Evolutionary conservation across 805 yeast species (phyloP).

Genomic region (Metschnikowia amazonensis): DNA sequence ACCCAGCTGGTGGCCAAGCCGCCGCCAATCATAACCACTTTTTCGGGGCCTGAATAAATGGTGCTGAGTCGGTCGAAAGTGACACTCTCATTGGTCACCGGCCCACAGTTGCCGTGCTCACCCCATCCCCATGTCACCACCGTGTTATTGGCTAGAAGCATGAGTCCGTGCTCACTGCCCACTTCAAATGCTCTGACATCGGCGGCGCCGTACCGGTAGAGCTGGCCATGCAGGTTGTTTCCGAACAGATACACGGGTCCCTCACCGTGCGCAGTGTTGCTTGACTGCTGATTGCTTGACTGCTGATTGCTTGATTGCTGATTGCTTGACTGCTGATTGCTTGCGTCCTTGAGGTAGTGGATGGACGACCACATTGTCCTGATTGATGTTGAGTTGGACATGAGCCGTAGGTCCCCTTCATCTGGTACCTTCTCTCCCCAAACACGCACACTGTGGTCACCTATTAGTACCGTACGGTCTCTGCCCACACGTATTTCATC

Average conservation of each 20-base stretch:
- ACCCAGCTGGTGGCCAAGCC: slow-evolving; percentile 75
- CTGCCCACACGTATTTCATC: slow-evolving; percentile 46
- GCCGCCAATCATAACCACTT: slow-evolving; percentile 39
- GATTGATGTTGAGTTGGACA: slow-evolving; percentile 20
- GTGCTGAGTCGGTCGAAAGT: slow-evolving; percentile 36
- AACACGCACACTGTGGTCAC: slow-evolving; percentile 10
- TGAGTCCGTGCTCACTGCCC: slow-evolving; percentile 88
- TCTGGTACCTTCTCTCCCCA: slow-evolving; percentile 20
- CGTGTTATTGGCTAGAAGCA: slow-evolving; percentile 23
- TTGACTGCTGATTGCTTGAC: too few species aligned
- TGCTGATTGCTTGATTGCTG: background rate
- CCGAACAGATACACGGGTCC: slow-evolving; percentile 51
- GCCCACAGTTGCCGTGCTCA: slow-evolving; percentile 94
- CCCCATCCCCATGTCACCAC: slow-evolving; percentile 97
- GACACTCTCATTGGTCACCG: slow-evolving; percentile 22
- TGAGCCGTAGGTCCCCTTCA: slow-evolving; percentile 8
- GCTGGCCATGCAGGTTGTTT: slow-evolving; percentile 74
- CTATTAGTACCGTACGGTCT: slow-evolving; percentile 48
- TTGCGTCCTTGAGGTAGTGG: slow-evolving; percentile 33
- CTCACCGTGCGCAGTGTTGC: background rate
- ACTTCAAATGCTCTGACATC: slow-evolving; percentile 31
- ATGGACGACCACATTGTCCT: slow-evolving; percentile 78
- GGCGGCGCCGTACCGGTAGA: slow-evolving; percentile 27
- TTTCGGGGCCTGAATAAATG: slow-evolving; percentile 22
- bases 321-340: background rate